Percentiles rank a stretch among this genome's conserved stretches.
These are phyloP conservation scores for Lichtheimia hyalospora DNA, from an alignment of 371 early-diverging fungal genomes.

Conservation along the genomic window DNA sequence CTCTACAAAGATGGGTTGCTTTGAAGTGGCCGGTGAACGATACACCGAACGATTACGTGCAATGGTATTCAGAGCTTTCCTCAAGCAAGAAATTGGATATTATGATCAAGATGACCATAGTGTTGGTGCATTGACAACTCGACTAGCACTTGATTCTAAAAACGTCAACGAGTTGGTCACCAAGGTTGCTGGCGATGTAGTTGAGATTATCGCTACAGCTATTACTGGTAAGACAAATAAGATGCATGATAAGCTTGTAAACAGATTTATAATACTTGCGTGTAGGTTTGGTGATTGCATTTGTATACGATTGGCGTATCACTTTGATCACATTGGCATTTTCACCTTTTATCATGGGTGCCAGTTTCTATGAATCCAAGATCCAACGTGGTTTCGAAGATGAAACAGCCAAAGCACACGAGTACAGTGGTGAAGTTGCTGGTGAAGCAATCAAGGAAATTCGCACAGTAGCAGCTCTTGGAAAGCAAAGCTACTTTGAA, in stretches of 20 bases:
- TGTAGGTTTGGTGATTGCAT: conserved; percentile 48
- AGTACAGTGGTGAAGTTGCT: conserved; percentile 71
- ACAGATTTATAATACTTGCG: not conserved
- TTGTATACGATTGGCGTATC: conserved; percentile 55
- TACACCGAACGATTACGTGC: conserved; percentile 59
- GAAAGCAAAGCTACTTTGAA: conserved; percentile 72
- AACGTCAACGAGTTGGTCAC: conserved; percentile 61
- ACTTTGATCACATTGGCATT: conserved; percentile 56
- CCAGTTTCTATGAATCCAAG: conserved; percentile 38
- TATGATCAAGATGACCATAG: conserved; percentile 80
- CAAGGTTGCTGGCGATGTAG: conserved; percentile 53
- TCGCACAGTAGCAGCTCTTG: conserved; percentile 84
- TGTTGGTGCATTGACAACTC: conserved; percentile 77
- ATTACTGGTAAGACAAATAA: conserved; percentile 16
- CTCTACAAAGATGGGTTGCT: conserved; percentile 26
- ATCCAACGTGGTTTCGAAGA: conserved; percentile 54
- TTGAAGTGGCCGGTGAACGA: conserved; percentile 47
- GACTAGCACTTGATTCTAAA: conserved; percentile 76
- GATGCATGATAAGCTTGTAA: not conserved
- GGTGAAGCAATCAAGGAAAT: conserved; percentile 86
- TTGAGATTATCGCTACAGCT: conserved; percentile 45
- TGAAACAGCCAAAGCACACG: conserved; percentile 65
- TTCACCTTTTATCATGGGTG: conserved; percentile 51
- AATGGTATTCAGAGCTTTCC: conserved; percentile 48
- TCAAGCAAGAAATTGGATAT: conserved; percentile 78